Base-by-base conservation (phyloP, 1,284 basidiomycete species). In the Fomitiporia mediterranea region DNA sequence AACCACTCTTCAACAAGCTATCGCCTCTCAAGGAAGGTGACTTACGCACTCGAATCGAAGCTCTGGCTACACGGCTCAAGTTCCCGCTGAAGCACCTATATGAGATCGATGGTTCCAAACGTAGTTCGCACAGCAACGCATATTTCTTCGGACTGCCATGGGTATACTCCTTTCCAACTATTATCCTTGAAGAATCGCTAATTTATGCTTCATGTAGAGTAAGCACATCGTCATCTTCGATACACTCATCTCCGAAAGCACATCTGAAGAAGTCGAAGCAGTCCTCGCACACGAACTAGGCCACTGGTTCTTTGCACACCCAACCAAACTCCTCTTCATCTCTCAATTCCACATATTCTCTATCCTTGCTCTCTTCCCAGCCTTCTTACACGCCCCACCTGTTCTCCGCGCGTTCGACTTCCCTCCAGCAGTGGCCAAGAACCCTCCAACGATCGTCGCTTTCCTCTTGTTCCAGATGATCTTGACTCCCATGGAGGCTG, bases 161-260 rank as follows among this genome's bases (percentile, higher is more conserved):
- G 92, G 89, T 91, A 56, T 70, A 9, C 11, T 9, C 19, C 5
- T 8, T 13, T 32, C 17, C 21, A n/a, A 13, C 39, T 35, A 13
- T 15, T 25, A 3, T 35, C 2, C 27, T 32, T 25, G 15, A 35
- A 21, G 13, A 19, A 9, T 35, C 13, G 28, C 8, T 11, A 5
- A 35, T 17, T 53, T 21, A 21, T 37, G 15, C 15, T 23, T 40
- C 2, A 21, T 25, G 23, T 51, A 80, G 72, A 88, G 84, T 68
- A 96, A 96, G 67, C 93, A 95, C 70, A 95, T 99, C 64, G 95
- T 98, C 68, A 89, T 99, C 64, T 99, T 93, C 68, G 96, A 98
- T 68, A 98, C 96, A 0, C 81, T 99, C 59, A 91, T 98, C 68
- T 88, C 95, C 65, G 85, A 98, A 68, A 89, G 84, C 68, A 83